phyloP scores from a whole-genome alignment of 306 rosid species.

The Cucurbita argyrosperma region DNA sequence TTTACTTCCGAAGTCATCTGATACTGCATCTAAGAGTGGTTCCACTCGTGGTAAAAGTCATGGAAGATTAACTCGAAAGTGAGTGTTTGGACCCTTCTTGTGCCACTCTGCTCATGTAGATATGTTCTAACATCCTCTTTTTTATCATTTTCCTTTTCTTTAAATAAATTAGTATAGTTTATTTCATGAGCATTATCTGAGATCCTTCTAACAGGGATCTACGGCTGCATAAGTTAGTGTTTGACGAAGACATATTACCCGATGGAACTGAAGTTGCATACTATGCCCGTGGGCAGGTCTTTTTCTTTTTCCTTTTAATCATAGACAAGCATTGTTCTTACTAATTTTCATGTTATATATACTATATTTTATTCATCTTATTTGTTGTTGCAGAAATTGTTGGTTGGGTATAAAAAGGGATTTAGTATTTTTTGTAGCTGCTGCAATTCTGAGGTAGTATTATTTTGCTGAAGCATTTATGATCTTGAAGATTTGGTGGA shows the following conservation, averaged over 20 bases:
- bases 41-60: slow-evolving; percentile 49
- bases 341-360: not conserved
- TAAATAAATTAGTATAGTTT: not conserved
- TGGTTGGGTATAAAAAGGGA: slow-evolving; percentile 71
- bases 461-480: not conserved
- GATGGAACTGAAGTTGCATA: slow-evolving; percentile 85
- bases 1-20: slow-evolving; percentile 18
- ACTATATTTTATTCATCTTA: slow-evolving; percentile 11
- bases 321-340: not conserved
- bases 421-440: slow-evolving; percentile 58
- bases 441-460: slow-evolving; percentile 56
- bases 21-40: slow-evolving; percentile 31
- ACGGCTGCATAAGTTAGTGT: slow-evolving; percentile 79
- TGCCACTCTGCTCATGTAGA: not conserved
- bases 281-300: slow-evolving; percentile 66
- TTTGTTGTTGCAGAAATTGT: slow-evolving; percentile 39
- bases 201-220: slow-evolving; percentile 42
- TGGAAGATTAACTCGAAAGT: slow-evolving; percentile 82
- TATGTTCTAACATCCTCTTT: not conserved
- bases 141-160: not conserved
- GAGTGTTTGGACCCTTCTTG: slow-evolving; percentile 11
- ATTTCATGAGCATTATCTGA: not conserved
- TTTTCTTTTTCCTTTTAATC: not conserved
- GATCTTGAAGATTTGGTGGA: not conserved
- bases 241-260: slow-evolving; percentile 56